A percentile compares a stretch with the other conserved stretches of the same genome.
phyloP scores from a whole-genome alignment of 2,329 filamentous ascomycete species.

The Paecilomyces formosus region DNA sequence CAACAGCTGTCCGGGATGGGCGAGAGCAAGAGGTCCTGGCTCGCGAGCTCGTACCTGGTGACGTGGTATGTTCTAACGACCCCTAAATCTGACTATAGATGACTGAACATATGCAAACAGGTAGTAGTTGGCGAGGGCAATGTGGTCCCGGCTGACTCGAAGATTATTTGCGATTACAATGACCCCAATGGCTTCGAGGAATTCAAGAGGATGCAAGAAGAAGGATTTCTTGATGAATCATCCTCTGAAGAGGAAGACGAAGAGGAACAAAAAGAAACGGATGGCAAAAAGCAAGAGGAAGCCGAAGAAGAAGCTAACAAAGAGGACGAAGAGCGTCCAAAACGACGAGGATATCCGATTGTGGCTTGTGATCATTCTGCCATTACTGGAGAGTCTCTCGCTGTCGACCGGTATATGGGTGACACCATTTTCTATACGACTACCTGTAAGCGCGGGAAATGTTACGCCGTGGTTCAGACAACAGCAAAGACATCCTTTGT shows the following conservation, averaged over 20 bases:
- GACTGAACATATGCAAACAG: constrained; percentile 28
- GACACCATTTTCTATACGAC: constrained; percentile 72
- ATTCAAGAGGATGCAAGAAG: constrained; percentile 57
- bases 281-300: constrained; percentile 29
- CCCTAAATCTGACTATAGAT: background rate
- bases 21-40: constrained; percentile 59
- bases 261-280: constrained; percentile 48
- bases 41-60: constrained; percentile 67
- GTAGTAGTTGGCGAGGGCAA: constrained; percentile 64
- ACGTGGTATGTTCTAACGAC: constrained; percentile 52
- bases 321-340: constrained; percentile 13
- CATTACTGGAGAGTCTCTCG: constrained; percentile 72
- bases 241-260: constrained; percentile 40
- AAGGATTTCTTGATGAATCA: constrained; percentile 54
- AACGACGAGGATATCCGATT: constrained; percentile 53
- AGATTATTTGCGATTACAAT: constrained; percentile 65
- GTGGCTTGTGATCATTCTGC: constrained; percentile 71
- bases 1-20: constrained; percentile 59
- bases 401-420: constrained; percentile 61
- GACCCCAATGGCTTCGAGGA: constrained; percentile 59
- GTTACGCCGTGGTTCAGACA: constrained; percentile 61
- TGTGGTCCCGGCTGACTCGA: constrained; percentile 61
- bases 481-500: constrained; percentile 67
- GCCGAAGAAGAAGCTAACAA: constrained; percentile 7
- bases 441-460: constrained; percentile 73